Percentiles rank a stretch among this genome's conserved stretches.
Conservation (phyloP, 345 rosid genomes). For the Iberis pinnata region DNA sequence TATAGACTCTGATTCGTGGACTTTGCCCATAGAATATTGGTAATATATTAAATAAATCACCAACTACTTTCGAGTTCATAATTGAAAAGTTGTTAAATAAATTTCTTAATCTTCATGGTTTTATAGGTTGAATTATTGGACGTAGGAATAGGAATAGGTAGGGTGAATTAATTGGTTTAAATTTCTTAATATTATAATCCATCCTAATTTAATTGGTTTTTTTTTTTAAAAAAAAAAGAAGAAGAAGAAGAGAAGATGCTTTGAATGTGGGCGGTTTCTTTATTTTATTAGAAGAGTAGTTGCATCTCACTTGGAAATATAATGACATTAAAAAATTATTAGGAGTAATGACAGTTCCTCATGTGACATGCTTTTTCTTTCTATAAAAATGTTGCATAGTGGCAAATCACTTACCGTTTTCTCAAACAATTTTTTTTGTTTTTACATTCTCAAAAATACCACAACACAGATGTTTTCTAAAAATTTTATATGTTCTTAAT, state of each 20-base stretch:
- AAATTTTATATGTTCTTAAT: no score
- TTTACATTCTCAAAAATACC: no score
- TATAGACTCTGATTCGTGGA: conserved; percentile 22
- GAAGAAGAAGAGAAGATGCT: conserved; percentile 27
- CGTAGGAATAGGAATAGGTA: conserved; percentile 26
- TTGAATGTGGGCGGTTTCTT: conserved; percentile 25
- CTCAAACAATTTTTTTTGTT: no score
- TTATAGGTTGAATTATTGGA: conserved; percentile 21
- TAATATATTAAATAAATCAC: conserved; percentile 13
- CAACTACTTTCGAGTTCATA: conserved; percentile 24
- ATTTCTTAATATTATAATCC: conserved; percentile 15
- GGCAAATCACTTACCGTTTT: no score
- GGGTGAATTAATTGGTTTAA: conserved; percentile 17
- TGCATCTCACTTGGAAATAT: conserved; percentile 21
- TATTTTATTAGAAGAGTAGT: conserved; percentile 18
- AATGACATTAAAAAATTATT: conserved; percentile 1
- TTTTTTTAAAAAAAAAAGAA: no score
- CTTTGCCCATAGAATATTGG: no score
- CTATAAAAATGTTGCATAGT: no score
- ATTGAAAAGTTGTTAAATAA: conserved; percentile 19
- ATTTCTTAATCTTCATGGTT: conserved; percentile 3
- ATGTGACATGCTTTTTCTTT: no score
- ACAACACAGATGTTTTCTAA: no score
- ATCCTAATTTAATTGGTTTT: conserved; percentile 8
- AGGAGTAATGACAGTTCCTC: no score